Evolutionary conservation across 2,329 filamentous ascomycete genomes (phyloP).

Genomic region (Paecilomyces sp.): DNA sequence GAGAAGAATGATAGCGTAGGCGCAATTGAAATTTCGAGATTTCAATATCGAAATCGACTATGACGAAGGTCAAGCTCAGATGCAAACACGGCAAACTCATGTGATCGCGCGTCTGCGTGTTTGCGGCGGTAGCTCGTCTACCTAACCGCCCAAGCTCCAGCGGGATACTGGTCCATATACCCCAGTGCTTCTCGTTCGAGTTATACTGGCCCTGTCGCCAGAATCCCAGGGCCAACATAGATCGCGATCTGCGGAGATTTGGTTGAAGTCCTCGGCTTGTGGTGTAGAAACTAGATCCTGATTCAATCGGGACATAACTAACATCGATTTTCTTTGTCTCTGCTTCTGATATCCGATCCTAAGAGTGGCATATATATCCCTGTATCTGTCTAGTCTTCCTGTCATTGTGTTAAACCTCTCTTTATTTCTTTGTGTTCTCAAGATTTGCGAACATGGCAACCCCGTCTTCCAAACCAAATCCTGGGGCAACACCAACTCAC

Average conservation of each 20-base stretch:
- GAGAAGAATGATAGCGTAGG: background rate
- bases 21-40: background rate
- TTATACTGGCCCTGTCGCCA: background rate
- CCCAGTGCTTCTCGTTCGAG: background rate
- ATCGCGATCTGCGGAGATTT: background rate
- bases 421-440: background rate
- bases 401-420: background rate
- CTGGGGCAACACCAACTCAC: conserved; percentile 36
- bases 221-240: background rate
- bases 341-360: background rate
- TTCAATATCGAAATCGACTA: background rate
- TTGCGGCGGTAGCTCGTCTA: conserved; percentile 5
- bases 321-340: background rate
- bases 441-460: conserved; percentile 31
- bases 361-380: background rate
- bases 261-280: background rate
- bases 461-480: conserved; percentile 35
- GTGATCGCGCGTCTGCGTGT: conserved; percentile 13
- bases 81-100: conserved; percentile 24
- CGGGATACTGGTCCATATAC: background rate
- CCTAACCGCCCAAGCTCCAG: background rate
- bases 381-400: background rate
- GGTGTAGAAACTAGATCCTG: background rate
- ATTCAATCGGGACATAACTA: background rate
- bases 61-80: background rate